phyloP scores from a whole-genome alignment of 805 yeast genomes.

The Millerozyma miso region DNA sequence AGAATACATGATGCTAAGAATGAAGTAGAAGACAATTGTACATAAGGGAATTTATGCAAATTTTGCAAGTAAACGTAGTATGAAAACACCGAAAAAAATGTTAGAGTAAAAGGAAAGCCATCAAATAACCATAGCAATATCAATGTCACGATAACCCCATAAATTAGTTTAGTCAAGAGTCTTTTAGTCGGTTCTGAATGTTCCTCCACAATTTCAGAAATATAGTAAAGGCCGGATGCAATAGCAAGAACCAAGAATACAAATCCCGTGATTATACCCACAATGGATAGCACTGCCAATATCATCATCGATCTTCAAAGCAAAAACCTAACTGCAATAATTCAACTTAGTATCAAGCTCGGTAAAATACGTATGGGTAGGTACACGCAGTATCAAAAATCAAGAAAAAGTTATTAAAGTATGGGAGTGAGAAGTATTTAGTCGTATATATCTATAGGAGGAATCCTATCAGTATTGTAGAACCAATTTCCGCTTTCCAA shows the following conservation, averaged over 20 bases:
- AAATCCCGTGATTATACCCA: conserved; percentile 37
- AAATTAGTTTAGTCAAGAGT: conserved; percentile 60
- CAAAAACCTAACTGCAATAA: no score
- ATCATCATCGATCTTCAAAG: no score
- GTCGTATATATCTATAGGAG: conserved; percentile 93
- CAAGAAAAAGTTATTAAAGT: background rate
- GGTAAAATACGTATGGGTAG: background rate
- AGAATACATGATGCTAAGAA: conserved; percentile 69
- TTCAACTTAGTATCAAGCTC: background rate
- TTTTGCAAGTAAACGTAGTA: conserved; percentile 75
- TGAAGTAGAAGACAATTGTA: conserved; percentile 64
- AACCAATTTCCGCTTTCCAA: conserved; percentile 93
- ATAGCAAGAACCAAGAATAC: conserved; percentile 46
- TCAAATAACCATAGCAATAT: conserved; percentile 66
- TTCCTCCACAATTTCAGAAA: conserved; percentile 91
- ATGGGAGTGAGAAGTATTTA: conserved; percentile 17
- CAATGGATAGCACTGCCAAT: conserved; percentile 34
- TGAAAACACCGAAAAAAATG: conserved; percentile 63
- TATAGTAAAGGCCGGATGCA: conserved; percentile 88
- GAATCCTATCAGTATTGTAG: conserved; percentile 86
- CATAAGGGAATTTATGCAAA: conserved; percentile 77
- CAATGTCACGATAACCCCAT: conserved; percentile 51
- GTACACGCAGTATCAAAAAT: background rate
- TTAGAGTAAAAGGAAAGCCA: conserved; percentile 68
- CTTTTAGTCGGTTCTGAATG: conserved; percentile 82